These are phyloP conservation scores for Stagonosporopsis vannaccii DNA, from an alignment of 2,329 filamentous ascomycete species.

Conservation along the genomic window DNA sequence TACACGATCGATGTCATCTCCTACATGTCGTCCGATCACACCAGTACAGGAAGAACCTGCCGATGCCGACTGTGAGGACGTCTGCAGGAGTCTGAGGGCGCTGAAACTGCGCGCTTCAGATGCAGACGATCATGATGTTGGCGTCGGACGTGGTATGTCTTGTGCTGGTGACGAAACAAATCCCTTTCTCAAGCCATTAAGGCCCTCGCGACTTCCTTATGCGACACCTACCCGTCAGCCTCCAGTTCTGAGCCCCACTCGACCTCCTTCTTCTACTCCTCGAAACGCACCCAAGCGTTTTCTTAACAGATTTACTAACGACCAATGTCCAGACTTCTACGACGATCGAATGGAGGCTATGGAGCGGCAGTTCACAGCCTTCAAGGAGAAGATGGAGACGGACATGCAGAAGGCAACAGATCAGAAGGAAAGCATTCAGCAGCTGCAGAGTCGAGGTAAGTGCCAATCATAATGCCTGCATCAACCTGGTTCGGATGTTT, in stretches of 20 bases:
- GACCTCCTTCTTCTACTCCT: conserved; percentile 28
- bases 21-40: conserved; percentile 32
- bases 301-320: conserved; percentile 78
- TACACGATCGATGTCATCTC: conserved; percentile 35
- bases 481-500: background rate
- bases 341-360: conserved; percentile 78
- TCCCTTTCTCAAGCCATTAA: conserved; percentile 31
- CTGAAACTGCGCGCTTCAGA: conserved; percentile 36
- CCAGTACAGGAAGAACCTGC: conserved; percentile 39
- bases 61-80: conserved; percentile 38
- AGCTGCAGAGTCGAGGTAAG: conserved; percentile 79
- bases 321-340: conserved; percentile 75
- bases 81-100: conserved; percentile 34
- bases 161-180: conserved; percentile 36
- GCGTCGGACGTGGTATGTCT: conserved; percentile 36
- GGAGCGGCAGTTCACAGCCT: conserved; percentile 72
- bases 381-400: conserved; percentile 76
- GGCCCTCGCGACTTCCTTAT: conserved; percentile 34
- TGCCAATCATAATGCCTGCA: conserved; percentile 13
- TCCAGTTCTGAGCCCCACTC: conserved; percentile 20
- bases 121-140: conserved; percentile 26
- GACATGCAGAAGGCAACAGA: conserved; percentile 72
- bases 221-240: conserved; percentile 31
- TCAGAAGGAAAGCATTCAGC: conserved; percentile 75
- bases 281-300: conserved; percentile 57